phyloP scores from a whole-genome alignment of 2,329 filamentous ascomycete species.

The Beauveria varroae region DNA sequence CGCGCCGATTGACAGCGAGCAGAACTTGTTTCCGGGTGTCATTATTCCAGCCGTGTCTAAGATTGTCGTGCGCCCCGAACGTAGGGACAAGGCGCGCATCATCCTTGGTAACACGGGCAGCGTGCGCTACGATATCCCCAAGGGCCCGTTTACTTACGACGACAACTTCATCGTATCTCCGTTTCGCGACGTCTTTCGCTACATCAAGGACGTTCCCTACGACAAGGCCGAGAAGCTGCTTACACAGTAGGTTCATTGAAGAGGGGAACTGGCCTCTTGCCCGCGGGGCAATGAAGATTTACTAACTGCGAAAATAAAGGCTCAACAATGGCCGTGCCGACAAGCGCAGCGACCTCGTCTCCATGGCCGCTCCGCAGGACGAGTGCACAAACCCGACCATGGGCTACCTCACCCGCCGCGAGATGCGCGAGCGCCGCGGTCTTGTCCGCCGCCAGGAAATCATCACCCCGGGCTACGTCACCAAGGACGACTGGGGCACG shows the following conservation, averaged over 20 bases:
- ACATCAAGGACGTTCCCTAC: constrained; percentile 45
- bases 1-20: constrained; percentile 41
- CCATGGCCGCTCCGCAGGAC: constrained; percentile 31
- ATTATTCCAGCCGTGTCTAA: constrained; percentile 42
- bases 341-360: constrained; percentile 28
- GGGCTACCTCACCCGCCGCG: constrained; percentile 17
- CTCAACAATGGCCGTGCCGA: constrained; percentile 35
- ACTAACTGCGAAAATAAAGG: too few species aligned
- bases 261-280: too few species aligned
- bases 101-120: constrained; percentile 54
- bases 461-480: constrained; percentile 43
- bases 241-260: constrained; percentile 16
- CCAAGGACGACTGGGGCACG: constrained; percentile 48
- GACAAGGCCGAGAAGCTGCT: constrained; percentile 29
- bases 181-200: constrained; percentile 46
- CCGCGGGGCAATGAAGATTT: too few species aligned
- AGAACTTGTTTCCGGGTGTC: constrained; percentile 46
- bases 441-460: constrained; percentile 42
- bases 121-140: constrained; percentile 54
- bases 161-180: constrained; percentile 48
- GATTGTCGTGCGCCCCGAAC: constrained; percentile 43
- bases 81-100: constrained; percentile 43
- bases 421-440: constrained; percentile 23
- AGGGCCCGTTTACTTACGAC: constrained; percentile 53
- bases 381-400: constrained; percentile 40